Evolutionary conservation across 805 yeast species (phyloP), one percentile per base, ranked within the genome.

Genomic region (Yamadazyma paraphyllophila): DNA sequence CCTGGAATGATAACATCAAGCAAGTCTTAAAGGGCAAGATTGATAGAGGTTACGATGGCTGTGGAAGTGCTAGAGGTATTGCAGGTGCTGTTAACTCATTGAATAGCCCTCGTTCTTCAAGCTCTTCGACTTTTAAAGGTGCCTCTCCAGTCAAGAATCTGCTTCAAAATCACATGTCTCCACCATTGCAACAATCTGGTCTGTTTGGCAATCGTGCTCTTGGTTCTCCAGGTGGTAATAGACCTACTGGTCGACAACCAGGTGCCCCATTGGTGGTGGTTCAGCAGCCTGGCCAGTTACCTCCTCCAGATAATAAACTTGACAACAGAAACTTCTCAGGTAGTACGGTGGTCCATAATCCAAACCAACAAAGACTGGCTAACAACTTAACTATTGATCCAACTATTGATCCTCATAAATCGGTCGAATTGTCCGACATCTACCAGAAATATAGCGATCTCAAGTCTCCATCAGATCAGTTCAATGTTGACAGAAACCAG

Each of bases 51-150:
- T 86, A 85, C 59, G 78, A 78, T 16, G 94, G 95, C 5, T 83
- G 89, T 63, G 92, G 92, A n/a, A 79, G 85, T 26, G 61, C 74
- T 12, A 74, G 82, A 44, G 88, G 88, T 11, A 58, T 82, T 15
- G 71, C 71, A 3, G 86, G 86, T 29, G 86, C 87, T 0, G 58
- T 82, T 2, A 69, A 62, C 39, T 76, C 84, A 1, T 78, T 83
- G 36, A 75, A 69, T 44, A 63, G 68, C 47, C 72, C 73, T 0
- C 27, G 46, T 20, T 43, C 55, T 30, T 54, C 59, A 20, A 47
- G 37, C 27, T 14, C 46, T 26, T 11, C 46, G n/a, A 36, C 36
- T 26, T 43, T 48, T 26, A 32, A 32, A 15, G 12, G 17, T 11
- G 15, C 12, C 14, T 35, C 39, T 17, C 43, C 43, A 14, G 24